Conservation (phyloP, 768 basidiomycete genomes). For the Hemileccinum impolitum region DNA sequence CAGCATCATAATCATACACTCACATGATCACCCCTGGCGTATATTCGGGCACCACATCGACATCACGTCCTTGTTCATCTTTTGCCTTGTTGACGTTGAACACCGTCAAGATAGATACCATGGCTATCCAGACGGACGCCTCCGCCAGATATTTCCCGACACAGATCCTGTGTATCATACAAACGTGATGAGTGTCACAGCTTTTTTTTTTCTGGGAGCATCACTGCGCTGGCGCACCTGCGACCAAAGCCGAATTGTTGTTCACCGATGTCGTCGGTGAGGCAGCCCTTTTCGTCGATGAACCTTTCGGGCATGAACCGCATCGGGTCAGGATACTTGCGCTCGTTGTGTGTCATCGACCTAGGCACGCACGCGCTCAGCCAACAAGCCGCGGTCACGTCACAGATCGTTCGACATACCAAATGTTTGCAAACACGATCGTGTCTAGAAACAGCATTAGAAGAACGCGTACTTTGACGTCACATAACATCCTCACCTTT, state of each 20-base stretch:
- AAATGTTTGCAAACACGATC: constrained; percentile 21
- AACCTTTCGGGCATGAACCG: constrained; percentile 22
- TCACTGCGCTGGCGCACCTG: constrained; percentile 5
- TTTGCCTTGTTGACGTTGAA: constrained; percentile 30
- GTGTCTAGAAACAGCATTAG: constrained; percentile 15
- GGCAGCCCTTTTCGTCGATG: constrained; percentile 11
- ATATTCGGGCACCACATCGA: constrained; percentile 25
- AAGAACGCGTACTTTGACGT: neutral
- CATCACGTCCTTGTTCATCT: constrained; percentile 29
- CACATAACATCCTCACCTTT: constrained; percentile 9
- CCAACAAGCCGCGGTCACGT: neutral
- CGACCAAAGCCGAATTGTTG: constrained; percentile 25
- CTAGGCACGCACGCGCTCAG: constrained; percentile 3
- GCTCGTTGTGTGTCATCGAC: constrained; percentile 27
- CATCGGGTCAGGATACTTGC: constrained; percentile 20
- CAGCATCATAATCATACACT: neutral
- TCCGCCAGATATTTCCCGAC: constrained; percentile 27
- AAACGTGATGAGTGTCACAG: too few species aligned
- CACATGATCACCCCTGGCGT: constrained; percentile 27
- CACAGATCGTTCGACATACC: constrained; percentile 5
- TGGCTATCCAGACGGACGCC: constrained; percentile 24
- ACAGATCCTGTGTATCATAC: constrained; percentile 14
- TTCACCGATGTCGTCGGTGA: constrained; percentile 18
- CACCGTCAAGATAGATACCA: constrained; percentile 23
- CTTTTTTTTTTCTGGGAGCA: neutral